A percentile compares a stretch with the other conserved stretches of the same genome.
phyloP scores from a whole-genome alignment of 2,329 filamentous ascomycete genomes.

The Xylaria sp. region DNA sequence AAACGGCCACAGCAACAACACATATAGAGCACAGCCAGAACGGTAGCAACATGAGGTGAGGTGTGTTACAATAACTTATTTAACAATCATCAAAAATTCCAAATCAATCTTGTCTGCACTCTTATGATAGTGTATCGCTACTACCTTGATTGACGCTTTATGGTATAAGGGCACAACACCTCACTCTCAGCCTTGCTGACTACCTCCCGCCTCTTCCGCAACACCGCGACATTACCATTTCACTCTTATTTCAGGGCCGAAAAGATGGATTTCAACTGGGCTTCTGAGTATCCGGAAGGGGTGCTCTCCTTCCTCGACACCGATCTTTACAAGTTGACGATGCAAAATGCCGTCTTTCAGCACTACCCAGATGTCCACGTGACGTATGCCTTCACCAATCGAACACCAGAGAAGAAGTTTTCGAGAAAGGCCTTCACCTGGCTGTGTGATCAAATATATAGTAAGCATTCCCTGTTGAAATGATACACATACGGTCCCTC shows the following conservation, averaged over 20 bases:
- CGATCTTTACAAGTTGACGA: constrained; percentile 93
- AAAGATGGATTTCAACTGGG: constrained; percentile 72
- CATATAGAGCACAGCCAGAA: not conserved
- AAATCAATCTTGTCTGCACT: not conserved
- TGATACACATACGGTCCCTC: constrained; percentile 4
- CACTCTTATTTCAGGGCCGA: not conserved
- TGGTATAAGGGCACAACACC: not conserved
- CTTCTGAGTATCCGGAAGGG: constrained; percentile 75
- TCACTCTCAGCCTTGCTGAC: not conserved
- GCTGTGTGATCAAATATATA: constrained; percentile 84
- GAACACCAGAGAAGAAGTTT: constrained; percentile 92
- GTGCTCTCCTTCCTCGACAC: constrained; percentile 86
- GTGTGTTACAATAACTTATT: not conserved
- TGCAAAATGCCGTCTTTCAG: constrained; percentile 96
- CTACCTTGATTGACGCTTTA: not conserved
- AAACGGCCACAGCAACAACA: not conserved
- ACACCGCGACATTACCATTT: not conserved
- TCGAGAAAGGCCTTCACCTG: constrained; percentile 84
- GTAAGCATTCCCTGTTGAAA: constrained; percentile 55
- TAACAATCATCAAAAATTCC: not conserved
- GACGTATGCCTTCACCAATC: constrained; percentile 93
- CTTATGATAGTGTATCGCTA: not conserved
- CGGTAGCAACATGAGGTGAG: constrained; percentile 4
- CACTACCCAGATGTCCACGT: constrained; percentile 87
- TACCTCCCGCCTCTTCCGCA: not conserved